These are phyloP conservation scores for Lipomyces spencermartinsiae DNA, from an alignment of 805 yeast species.

Conservation along the genomic window DNA sequence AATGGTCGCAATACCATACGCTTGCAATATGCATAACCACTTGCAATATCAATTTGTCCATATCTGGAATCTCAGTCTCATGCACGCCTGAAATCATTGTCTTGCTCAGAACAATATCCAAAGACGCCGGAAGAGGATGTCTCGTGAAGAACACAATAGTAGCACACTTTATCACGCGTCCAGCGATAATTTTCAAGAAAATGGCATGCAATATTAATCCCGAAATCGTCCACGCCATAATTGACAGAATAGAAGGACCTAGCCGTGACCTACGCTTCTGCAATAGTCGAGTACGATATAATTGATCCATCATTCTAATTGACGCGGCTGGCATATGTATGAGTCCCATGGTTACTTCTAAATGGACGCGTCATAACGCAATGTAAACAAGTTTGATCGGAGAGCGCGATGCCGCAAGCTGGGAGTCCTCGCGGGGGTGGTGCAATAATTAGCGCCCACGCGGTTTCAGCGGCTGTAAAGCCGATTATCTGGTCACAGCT, in stretches of 20 bases:
- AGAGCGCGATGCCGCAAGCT: too few relatives aligned
- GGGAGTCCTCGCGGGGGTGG: too few relatives aligned
- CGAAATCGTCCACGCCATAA: not conserved
- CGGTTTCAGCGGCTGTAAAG: not conserved
- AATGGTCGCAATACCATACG: constrained; percentile 1
- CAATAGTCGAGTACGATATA: not conserved
- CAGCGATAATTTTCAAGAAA: not conserved
- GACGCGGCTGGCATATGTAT: not conserved
- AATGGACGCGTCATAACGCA: not conserved
- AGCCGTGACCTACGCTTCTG: not conserved
- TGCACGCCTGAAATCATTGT: not conserved
- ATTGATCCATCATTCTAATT: not conserved
- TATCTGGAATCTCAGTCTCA: not conserved
- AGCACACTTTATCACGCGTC: not conserved
- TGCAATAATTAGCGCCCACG: too few relatives aligned
- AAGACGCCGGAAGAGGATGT: not conserved
- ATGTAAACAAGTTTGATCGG: not conserved
- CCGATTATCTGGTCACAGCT: not conserved
- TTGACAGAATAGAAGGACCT: not conserved
- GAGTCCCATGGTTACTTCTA: not conserved
- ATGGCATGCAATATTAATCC: not conserved
- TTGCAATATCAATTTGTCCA: not conserved
- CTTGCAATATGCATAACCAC: not conserved
- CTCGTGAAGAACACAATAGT: not conserved
- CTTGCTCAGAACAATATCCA: not conserved